Conservation (phyloP, 106 monocot species). For the Phalaenopsis equestris region DNA sequence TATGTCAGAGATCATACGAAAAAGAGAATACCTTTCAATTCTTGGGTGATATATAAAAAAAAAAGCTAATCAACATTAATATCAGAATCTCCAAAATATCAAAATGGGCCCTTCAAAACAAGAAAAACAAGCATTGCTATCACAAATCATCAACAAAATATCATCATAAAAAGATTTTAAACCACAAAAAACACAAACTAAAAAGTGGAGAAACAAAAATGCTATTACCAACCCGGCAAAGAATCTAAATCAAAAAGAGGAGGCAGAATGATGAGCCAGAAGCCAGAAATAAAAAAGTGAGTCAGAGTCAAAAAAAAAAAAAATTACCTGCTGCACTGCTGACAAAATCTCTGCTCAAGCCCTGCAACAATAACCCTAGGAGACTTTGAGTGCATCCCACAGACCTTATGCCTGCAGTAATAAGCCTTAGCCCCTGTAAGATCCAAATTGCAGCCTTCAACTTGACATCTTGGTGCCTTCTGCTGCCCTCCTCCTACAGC, state of each 20-base stretch:
- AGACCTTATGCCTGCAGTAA: constrained; percentile 67
- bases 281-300: background rate
- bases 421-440: constrained; percentile 50
- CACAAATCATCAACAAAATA: too few species aligned
- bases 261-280: background rate
- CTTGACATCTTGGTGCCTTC: constrained; percentile 52
- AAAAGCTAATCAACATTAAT: too few species aligned
- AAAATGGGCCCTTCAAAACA: too few species aligned
- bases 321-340: constrained; percentile 50
- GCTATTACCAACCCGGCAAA: background rate
- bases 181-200: background rate
- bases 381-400: constrained; percentile 50
- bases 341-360: constrained; percentile 69
- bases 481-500: constrained; percentile 6
- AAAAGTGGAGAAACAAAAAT: background rate
- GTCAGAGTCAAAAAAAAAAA: background rate
- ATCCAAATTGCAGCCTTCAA: constrained; percentile 61
- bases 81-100: too few species aligned
- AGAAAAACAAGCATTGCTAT: too few species aligned
- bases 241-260: background rate
- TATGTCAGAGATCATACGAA: background rate
- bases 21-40: background rate
- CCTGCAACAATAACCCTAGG: constrained; percentile 53
- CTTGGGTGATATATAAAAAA: too few species aligned
- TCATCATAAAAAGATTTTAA: background rate